phyloP scores from a whole-genome alignment of 2,329 filamentous ascomycete species.

The Cyphellophora europaea region DNA sequence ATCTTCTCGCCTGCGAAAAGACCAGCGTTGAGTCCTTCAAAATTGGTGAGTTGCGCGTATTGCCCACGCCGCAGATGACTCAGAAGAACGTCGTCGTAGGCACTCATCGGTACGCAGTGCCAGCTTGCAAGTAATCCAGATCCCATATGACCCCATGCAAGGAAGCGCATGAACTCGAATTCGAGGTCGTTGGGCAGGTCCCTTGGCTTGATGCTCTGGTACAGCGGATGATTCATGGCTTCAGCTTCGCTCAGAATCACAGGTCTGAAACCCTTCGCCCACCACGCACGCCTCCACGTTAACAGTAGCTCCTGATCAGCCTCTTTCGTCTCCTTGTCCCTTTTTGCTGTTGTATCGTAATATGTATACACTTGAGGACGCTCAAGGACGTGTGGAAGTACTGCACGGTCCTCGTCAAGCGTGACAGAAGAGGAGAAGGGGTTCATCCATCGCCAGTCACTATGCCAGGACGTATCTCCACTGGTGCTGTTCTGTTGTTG shows the following conservation, averaged over 20 bases:
- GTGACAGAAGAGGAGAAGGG: slow-evolving; percentile 76
- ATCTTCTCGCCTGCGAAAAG: slow-evolving; percentile 63
- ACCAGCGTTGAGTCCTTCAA: slow-evolving; percentile 60
- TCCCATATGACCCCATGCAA: slow-evolving; percentile 89
- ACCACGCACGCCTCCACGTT: slow-evolving; percentile 89
- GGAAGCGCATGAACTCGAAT: slow-evolving; percentile 69
- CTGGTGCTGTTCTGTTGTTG: slow-evolving; percentile 69
- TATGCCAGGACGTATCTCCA: slow-evolving; percentile 74
- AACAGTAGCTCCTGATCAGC: slow-evolving; percentile 72
- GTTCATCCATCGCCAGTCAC: slow-evolving; percentile 80
- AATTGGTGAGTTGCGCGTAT: slow-evolving; percentile 64
- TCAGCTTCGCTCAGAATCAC: slow-evolving; percentile 71
- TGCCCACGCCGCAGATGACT: slow-evolving; percentile 65
- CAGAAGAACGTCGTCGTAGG: slow-evolving; percentile 63
- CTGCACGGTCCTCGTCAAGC: slow-evolving; percentile 70
- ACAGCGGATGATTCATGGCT: slow-evolving; percentile 73
- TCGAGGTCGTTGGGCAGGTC: slow-evolving; percentile 55
- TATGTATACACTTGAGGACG: slow-evolving; percentile 82
- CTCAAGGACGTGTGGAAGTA: slow-evolving; percentile 66
- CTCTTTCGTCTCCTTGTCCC: slow-evolving; percentile 54
- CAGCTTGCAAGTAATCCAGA: slow-evolving; percentile 72
- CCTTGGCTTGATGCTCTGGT: slow-evolving; percentile 56
- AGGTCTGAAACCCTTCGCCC: slow-evolving; percentile 84
- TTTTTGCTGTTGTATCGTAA: slow-evolving; percentile 61
- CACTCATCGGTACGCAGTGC: slow-evolving; percentile 75